Evolutionary conservation across 2,329 filamentous ascomycete species (phyloP).

Genomic region (Peltaster fructicola): DNA sequence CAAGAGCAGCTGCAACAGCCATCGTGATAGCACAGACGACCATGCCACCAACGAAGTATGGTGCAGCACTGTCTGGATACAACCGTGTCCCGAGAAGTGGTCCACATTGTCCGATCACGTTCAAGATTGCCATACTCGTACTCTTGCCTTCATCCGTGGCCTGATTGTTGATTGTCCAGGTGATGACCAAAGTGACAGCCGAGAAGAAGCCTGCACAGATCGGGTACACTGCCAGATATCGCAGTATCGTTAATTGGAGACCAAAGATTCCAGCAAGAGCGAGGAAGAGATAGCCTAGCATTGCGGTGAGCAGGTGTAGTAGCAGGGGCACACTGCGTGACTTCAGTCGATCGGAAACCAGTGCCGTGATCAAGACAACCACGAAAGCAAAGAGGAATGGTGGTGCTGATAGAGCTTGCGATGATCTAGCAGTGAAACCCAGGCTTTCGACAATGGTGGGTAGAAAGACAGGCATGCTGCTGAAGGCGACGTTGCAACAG

Average conservation of each 20-base stretch:
- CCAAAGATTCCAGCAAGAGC: conserved; percentile 24
- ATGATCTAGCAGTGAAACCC: conserved; percentile 49
- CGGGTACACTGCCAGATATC: conserved; percentile 64
- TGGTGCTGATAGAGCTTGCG: conserved; percentile 65
- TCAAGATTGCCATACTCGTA: conserved; percentile 61
- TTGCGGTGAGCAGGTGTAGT: conserved; percentile 49
- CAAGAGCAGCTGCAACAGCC: conserved; percentile 27
- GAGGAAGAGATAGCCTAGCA: conserved; percentile 29
- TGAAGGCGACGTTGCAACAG: conserved; percentile 73
- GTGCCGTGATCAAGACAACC: conserved; percentile 53
- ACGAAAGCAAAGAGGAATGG: conserved; percentile 65
- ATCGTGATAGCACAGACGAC: conserved; percentile 33
- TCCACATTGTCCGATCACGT: conserved; percentile 65
- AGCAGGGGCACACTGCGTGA: conserved; percentile 50
- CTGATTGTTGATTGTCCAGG: conserved; percentile 83
- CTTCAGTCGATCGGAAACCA: conserved; percentile 48
- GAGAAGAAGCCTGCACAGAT: conserved; percentile 68
- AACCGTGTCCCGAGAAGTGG: conserved; percentile 41
- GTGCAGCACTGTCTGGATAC: conserved; percentile 34
- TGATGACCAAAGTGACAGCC: conserved; percentile 67
- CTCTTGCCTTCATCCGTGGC: conserved; percentile 50
- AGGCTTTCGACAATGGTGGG: conserved; percentile 43
- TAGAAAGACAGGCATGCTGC: conserved; percentile 72
- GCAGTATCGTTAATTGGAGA: conserved; percentile 18
- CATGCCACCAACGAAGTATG: conserved; percentile 34